Conservation (phyloP, 2,329 filamentous ascomycete genomes). For the Verticillium isaacii region DNA sequence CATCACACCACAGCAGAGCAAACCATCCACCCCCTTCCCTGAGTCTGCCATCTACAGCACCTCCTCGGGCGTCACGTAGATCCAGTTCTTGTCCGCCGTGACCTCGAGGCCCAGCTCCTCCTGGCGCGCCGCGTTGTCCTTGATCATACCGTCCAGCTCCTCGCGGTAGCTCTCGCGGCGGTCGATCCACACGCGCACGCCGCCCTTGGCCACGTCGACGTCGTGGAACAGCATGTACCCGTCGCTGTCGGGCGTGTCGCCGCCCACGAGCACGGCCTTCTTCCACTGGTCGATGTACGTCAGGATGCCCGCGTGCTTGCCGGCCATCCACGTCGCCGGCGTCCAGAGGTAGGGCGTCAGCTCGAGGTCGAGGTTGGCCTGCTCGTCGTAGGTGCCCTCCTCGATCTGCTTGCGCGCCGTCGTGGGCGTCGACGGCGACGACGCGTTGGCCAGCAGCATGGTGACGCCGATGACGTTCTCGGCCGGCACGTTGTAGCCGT, state of each 20-base stretch:
- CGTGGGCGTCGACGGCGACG: slow-evolving; percentile 17
- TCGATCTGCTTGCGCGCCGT: slow-evolving; percentile 33
- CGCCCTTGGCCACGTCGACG: slow-evolving; percentile 34
- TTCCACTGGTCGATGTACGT: slow-evolving; percentile 38
- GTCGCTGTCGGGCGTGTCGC: slow-evolving; percentile 38
- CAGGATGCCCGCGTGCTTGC: slow-evolving; percentile 38
- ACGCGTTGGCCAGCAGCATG: slow-evolving; percentile 26
- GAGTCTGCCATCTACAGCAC: slow-evolving; percentile 23
- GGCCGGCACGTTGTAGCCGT: slow-evolving; percentile 38
- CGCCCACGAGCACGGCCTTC: slow-evolving; percentile 32
- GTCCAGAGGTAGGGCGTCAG: slow-evolving; percentile 37
- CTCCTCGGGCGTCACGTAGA: slow-evolving; percentile 32
- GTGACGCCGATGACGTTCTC: slow-evolving; percentile 39
- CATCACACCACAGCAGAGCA: neutral
- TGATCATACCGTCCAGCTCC: slow-evolving; percentile 31
- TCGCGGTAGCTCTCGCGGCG: slow-evolving; percentile 27
- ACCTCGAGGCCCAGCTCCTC: slow-evolving; percentile 27
- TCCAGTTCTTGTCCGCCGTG: slow-evolving; percentile 40
- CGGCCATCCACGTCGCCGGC: slow-evolving; percentile 36
- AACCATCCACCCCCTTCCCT: neutral
- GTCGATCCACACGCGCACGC: slow-evolving; percentile 39
- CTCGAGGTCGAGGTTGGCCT: slow-evolving; percentile 31
- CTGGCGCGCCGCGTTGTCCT: slow-evolving; percentile 26
- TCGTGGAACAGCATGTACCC: slow-evolving; percentile 40
- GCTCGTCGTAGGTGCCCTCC: slow-evolving; percentile 27